phyloP scores from a whole-genome alignment of 2,329 filamentous ascomycete genomes.

The Fusarium gaditjirri region DNA sequence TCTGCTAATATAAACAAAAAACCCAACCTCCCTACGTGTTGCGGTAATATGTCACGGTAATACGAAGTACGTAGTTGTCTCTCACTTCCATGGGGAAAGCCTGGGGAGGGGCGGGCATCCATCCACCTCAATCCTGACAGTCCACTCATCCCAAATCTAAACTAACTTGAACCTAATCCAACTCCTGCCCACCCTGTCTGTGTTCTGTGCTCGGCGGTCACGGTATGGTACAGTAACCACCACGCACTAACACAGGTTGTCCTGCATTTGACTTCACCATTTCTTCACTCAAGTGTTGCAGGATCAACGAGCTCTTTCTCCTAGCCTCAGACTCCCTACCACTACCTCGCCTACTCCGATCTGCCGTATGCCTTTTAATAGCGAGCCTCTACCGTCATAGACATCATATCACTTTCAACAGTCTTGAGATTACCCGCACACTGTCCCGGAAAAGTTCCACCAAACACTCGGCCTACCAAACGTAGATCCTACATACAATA shows the following conservation, averaged over 20 bases:
- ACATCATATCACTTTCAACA: slow-evolving; percentile 5
- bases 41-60: background rate
- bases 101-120: slow-evolving; percentile 27
- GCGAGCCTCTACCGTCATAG: slow-evolving; percentile 31
- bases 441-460: slow-evolving; percentile 25
- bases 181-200: slow-evolving; percentile 7
- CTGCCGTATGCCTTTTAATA: slow-evolving; percentile 10
- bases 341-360: slow-evolving; percentile 13
- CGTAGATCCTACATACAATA: slow-evolving; percentile 32
- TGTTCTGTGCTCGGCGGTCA: slow-evolving; percentile 22
- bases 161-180: slow-evolving; percentile 26
- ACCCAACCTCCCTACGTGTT: background rate
- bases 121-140: slow-evolving; percentile 24
- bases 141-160: slow-evolving; percentile 35
- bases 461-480: slow-evolving; percentile 22
- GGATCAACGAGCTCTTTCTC: slow-evolving; percentile 9
- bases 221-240: slow-evolving; percentile 24
- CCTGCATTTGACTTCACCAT: slow-evolving; percentile 16
- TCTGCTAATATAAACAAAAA: background rate
- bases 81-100: background rate
- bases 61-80: background rate
- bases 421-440: slow-evolving; percentile 9
- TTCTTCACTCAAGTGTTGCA: slow-evolving; percentile 6
- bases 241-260: slow-evolving; percentile 18
- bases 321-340: background rate